A percentile compares a stretch with the other conserved stretches of the same genome.
phyloP scores from a whole-genome alignment of 768 basidiomycete species.

The Botryobasidium botryosum region DNA sequence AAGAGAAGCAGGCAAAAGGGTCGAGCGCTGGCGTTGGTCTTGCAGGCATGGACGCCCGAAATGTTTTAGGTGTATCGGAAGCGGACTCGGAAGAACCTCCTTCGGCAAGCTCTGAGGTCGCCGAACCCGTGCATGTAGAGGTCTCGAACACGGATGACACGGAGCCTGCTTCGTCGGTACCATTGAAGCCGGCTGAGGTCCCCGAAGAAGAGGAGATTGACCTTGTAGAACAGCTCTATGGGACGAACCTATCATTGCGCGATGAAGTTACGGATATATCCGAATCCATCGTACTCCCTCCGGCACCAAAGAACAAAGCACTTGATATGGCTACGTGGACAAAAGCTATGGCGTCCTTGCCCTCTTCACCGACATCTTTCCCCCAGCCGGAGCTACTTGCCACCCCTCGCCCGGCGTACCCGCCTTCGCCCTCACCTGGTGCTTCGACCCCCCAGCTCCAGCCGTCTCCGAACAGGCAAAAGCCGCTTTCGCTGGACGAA shows the following conservation, averaged over 20 bases:
- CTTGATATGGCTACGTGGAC: slow-evolving; percentile 81
- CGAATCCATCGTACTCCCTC: slow-evolving; percentile 69
- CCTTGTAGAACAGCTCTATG: slow-evolving; percentile 90
- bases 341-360: slow-evolving; percentile 26
- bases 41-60: no score
- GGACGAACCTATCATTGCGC: slow-evolving; percentile 53
- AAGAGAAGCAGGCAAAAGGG: slow-evolving; percentile 11
- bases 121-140: background rate
- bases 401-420: background rate
- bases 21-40: background rate
- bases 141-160: background rate
- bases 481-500: slow-evolving; percentile 69
- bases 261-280: slow-evolving; percentile 59
- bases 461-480: background rate
- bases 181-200: slow-evolving; percentile 12
- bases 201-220: slow-evolving; percentile 90
- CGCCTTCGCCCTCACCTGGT: background rate
- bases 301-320: slow-evolving; percentile 73
- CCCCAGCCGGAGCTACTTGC: background rate
- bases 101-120: background rate
- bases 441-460: background rate
- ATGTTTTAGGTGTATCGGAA: no score
- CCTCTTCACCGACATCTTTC: slow-evolving; percentile 27
- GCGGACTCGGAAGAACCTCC: background rate
- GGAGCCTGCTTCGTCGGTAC: background rate